A percentile compares a stretch with the other conserved stretches of the same genome.
These are phyloP conservation scores for Trametes villosa DNA, from an alignment of 768 basidiomycete genomes.

Conservation along the genomic window DNA sequence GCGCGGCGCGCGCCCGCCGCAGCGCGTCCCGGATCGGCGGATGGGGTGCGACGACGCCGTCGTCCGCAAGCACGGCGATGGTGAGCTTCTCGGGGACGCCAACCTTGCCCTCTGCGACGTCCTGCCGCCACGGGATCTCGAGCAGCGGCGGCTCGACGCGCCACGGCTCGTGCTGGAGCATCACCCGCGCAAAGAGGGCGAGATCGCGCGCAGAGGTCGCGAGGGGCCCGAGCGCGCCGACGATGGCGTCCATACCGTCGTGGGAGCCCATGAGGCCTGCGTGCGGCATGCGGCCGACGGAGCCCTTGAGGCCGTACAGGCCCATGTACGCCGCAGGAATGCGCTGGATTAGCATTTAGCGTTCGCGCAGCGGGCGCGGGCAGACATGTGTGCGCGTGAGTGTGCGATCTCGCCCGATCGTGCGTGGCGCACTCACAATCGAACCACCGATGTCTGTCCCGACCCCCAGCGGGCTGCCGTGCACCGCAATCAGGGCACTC, in stretches of 20 bases:
- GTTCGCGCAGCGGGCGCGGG: neutral
- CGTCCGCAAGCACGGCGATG: conserved; percentile 54
- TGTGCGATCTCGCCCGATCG: conserved; percentile 7
- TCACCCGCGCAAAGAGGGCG: conserved; percentile 50
- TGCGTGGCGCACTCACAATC: conserved; percentile 42
- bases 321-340: conserved; percentile 84
- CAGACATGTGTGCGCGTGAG: neutral
- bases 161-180: conserved; percentile 54
- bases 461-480: conserved; percentile 79
- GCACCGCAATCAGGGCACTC: conserved; percentile 75
- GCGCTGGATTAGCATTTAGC: conserved; percentile 48
- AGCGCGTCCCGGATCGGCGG: conserved; percentile 51
- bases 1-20: conserved; percentile 41
- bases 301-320: conserved; percentile 75
- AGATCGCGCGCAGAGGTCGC: conserved; percentile 54
- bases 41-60: conserved; percentile 53
- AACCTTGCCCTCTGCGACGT: conserved; percentile 42
- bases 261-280: conserved; percentile 53
- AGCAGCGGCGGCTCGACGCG: conserved; percentile 49
- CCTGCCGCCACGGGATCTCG: conserved; percentile 53
- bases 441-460: conserved; percentile 89
- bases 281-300: conserved; percentile 55
- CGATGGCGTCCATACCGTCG: conserved; percentile 57
- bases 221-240: conserved; percentile 54
- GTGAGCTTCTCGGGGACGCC: conserved; percentile 46